Evolutionary conservation across 352 stramenopile species (phyloP), one percentile per base, ranked within the genome.

Genomic region (Pythium vanterpoolii): DNA sequence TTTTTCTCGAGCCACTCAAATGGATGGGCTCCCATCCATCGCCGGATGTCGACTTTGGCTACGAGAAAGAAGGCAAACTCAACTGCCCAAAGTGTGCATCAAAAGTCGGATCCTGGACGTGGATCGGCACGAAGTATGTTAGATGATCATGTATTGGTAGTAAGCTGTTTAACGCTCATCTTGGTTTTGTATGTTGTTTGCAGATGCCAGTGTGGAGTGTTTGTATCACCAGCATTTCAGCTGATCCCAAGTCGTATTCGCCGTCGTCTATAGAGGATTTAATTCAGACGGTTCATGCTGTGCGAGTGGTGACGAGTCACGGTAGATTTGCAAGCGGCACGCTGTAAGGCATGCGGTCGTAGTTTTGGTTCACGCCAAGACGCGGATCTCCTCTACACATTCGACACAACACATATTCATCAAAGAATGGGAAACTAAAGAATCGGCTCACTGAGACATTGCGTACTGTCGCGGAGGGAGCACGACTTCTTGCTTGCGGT

Each of bases 41-140:
- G 1, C 9, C 8, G 0, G 33, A 43, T 31, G 7, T 46, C 16
- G 51, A 50, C 5, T 76, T 89, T 27, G 36, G 66, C 16, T 56
- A 60, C 24, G 63, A 50, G 33, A 81, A 79, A 27, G 63, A 83
- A 24, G 83, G 83, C 27, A 93, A 90, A 42, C 42, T 93, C 9
- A 52, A 64, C 9, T 93, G 83, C 57, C 82, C 82, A 16, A 76
- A 77, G 13, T 92, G 83, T 59, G 77, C 72, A 6, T 64, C 80
- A 13, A 93, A 93, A 48, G 68, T 93, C 53, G 83, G 83, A n/a
- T 79, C 77, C 24, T 93, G 77, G 76, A 84, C 78, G 54, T 93
- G 83, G 83, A 78, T 79, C 26, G 83, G 83, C 45, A 66, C 82
- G 61, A 90, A 89, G 83, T 92, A 75, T 34, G 78, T 74, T 33